Conservation (phyloP, 1,284 basidiomycete species). For the Mycosarcoma mackinlayi region DNA sequence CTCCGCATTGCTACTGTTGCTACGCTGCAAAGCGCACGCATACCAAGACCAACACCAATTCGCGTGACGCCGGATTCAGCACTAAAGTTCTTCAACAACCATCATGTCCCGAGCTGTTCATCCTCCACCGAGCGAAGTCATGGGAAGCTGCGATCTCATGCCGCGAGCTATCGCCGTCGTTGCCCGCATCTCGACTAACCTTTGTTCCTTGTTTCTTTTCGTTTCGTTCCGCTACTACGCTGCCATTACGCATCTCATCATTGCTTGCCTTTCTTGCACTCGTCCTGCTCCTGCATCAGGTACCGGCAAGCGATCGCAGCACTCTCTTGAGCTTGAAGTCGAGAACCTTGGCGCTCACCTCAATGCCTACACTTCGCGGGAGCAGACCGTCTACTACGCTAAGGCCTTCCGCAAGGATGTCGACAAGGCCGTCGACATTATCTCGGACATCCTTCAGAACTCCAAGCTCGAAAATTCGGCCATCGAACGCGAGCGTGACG, state of each 20-base stretch:
- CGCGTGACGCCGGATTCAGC: too few relatives aligned
- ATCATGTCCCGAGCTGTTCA: too few relatives aligned
- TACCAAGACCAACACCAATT: too few relatives aligned
- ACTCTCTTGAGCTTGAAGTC: conserved; percentile 93
- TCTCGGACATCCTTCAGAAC: conserved; percentile 97
- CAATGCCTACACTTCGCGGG: conserved; percentile 97
- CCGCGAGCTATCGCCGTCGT: background rate
- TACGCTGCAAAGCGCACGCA: too few relatives aligned
- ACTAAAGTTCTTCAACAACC: too few relatives aligned
- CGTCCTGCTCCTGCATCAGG: conserved; percentile 72
- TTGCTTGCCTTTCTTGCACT: too few relatives aligned
- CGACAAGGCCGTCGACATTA: conserved; percentile 90
- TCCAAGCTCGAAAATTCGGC: conserved; percentile 90
- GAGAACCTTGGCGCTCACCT: conserved; percentile 98
- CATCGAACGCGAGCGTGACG: conserved; percentile 95
- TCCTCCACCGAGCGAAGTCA: background rate
- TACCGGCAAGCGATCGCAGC: conserved; percentile 88
- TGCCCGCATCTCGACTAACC: conserved; percentile 3
- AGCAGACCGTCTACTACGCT: conserved; percentile 99
- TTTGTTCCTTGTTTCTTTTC: background rate
- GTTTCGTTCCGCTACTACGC: background rate
- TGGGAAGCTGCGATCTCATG: background rate
- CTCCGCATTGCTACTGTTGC: too few relatives aligned
- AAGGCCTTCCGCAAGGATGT: conserved; percentile 99
- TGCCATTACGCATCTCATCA: too few relatives aligned